Base-by-base conservation (phyloP, 1,284 basidiomycete species). In the Trametes sp. region DNA sequence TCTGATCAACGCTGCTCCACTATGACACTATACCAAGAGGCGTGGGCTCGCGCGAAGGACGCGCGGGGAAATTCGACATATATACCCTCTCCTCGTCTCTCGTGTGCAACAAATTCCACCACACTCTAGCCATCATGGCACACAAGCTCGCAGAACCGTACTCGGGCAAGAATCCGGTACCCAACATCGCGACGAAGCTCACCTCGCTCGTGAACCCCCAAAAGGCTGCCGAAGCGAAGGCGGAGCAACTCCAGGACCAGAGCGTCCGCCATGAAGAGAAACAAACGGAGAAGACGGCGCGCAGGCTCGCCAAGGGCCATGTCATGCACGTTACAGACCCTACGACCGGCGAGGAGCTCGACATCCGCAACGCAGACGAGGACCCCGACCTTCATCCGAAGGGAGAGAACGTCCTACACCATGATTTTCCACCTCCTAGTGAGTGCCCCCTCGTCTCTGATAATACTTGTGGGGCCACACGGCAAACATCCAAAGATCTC, bases 91-190 rank as follows among this genome's bases (percentile, higher is more conserved):
- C 24, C 16, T 45, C 42, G 16, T 19, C 21, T 2, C 35, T 29
- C 16, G 7, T 4, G 4, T 11, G 4, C 33, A 38, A n/a, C 16
- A 45, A n/a, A 45, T 28, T 23, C 38, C 52, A 50, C 26, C 42
- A 44, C 24, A 50, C 33, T 38, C 33, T 26, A 6, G 33, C 46
- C 26, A 13, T 3, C 62, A 75, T 75, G 74, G 36, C 73, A n/a
- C 74, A 75, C 63, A 73, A 69, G 36, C 49, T 72, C 9, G 61
- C 61, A 9, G 71, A 76, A 64, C 74, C 74, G n/a, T 75, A 76
- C 70, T 76, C 75, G 63, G 74, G 73, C 54, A 75, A 75, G 63
- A 75, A 75, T 61, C 75, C 75, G 3, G 74, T 76, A 19, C 73
- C 75, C 10, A 67, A 70, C 57, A 72, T 76, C 31, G 68, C 73